Percentiles rank a stretch among this genome's conserved stretches.
Evolutionary conservation across 73 alveolate species (phyloP).

Genomic region (Tetrahymena borealis): DNA sequence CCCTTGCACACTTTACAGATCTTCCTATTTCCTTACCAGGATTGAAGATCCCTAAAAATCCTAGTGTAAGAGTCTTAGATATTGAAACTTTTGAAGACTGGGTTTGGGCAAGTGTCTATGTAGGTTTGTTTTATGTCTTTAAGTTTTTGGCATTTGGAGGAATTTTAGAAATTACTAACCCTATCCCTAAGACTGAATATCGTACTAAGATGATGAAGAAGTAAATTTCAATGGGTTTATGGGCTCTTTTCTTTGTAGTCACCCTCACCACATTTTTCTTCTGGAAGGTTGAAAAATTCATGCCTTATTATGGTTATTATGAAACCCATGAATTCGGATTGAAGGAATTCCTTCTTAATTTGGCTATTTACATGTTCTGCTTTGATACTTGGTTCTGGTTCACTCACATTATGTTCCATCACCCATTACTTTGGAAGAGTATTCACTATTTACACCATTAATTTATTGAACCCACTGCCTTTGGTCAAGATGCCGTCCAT

Average conservation of each 20-base stretch:
- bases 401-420: conserved; percentile 33
- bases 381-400: conserved; percentile 33
- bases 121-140: conserved; percentile 26
- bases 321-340: conserved; percentile 27
- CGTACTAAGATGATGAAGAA: conserved; percentile 19
- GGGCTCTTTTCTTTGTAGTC: conserved; percentile 29
- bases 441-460: conserved; percentile 31
- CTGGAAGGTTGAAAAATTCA: conserved; percentile 29
- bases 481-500: conserved; percentile 47
- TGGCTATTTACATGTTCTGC: conserved; percentile 5
- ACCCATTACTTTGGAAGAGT: conserved; percentile 35
- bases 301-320: conserved; percentile 37
- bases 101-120: conserved; percentile 33
- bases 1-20: not conserved
- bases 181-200: conserved; percentile 22
- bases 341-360: conserved; percentile 9
- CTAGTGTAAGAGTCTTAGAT: conserved; percentile 7
- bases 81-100: conserved; percentile 34
- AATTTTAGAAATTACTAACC: conserved; percentile 28
- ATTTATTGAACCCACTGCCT: conserved; percentile 45
- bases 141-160: conserved; percentile 27
- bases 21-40: conserved; percentile 31
- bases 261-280: conserved; percentile 19
- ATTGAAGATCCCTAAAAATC: conserved; percentile 13
- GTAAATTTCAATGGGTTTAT: conserved; percentile 17